phyloP scores from a whole-genome alignment of 768 basidiomycete species.

The Chalciporus chontae region DNA sequence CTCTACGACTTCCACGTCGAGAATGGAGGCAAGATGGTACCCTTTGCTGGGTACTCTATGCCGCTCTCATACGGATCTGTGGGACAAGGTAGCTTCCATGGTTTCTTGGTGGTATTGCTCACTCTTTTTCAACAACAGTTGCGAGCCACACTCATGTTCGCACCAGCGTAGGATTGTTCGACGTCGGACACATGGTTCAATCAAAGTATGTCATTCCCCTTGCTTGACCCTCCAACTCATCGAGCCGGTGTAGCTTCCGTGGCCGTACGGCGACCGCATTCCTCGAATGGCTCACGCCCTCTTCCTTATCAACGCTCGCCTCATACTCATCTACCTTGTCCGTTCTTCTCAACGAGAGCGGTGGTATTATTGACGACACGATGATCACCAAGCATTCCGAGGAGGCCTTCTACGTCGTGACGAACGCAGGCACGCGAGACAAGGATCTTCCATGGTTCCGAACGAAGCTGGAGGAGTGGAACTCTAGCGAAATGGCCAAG shows the following conservation, averaged over 20 bases:
- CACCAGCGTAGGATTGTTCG: conserved; percentile 80
- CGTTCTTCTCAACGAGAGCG: conserved; percentile 80
- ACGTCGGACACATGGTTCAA: conserved; percentile 99
- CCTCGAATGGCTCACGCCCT: conserved; percentile 87
- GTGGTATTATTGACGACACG: conserved; percentile 96
- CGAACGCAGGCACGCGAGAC: conserved; percentile 86
- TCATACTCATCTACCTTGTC: conserved; percentile 83
- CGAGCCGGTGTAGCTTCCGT: conserved; percentile 55
- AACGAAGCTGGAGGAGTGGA: conserved; percentile 73
- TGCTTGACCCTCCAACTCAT: neutral
- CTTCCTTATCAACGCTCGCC: conserved; percentile 63
- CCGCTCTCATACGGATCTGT: conserved; percentile 81
- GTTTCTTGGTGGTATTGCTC: conserved; percentile 11
- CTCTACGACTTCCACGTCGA: conserved; percentile 87
- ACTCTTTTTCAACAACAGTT: conserved; percentile 42
- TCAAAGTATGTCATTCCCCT: conserved; percentile 53
- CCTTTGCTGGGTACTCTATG: conserved; percentile 96
- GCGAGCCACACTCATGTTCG: conserved; percentile 90
- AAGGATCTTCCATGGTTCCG: conserved; percentile 79
- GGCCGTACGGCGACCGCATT: conserved; percentile 77
- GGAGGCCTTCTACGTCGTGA: conserved; percentile 89
- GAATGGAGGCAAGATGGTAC: conserved; percentile 89
- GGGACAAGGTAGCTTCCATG: conserved; percentile 60
- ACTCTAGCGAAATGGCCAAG: conserved; percentile 45
- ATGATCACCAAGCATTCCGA: conserved; percentile 83